phyloP scores from a whole-genome alignment of 2,329 filamentous ascomycete species.

The Microcyclosporella mali region DNA sequence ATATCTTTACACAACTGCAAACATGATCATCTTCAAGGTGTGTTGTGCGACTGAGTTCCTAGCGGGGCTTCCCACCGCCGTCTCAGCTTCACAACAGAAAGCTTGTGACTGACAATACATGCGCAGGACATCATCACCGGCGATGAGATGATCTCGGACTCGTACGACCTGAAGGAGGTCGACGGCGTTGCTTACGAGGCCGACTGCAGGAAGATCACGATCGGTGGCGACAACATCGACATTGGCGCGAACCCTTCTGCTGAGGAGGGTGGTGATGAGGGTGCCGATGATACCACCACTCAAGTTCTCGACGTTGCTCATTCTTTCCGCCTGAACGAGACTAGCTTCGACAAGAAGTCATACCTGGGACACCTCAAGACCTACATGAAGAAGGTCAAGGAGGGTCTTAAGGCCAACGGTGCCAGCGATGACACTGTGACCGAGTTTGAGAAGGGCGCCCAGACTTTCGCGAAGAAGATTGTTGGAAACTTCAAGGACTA shows the following conservation, averaged over 20 bases:
- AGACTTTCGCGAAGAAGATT: constrained; percentile 73
- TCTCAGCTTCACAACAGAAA: constrained; percentile 2
- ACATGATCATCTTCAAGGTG: constrained; percentile 56
- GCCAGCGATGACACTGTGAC: constrained; percentile 61
- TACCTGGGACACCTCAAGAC: constrained; percentile 82
- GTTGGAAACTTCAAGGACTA: constrained; percentile 87
- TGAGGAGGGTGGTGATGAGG: constrained; percentile 71
- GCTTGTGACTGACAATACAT: constrained; percentile 12
- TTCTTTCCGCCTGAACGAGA: constrained; percentile 81
- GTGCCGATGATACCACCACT: constrained; percentile 60
- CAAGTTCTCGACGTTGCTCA: constrained; percentile 90
- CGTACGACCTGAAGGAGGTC: constrained; percentile 74
- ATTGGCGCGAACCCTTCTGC: constrained; percentile 95
- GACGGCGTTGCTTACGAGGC: constrained; percentile 81
- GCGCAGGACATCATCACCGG: constrained; percentile 76
- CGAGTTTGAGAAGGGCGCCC: constrained; percentile 72
- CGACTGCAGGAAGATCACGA: constrained; percentile 83
- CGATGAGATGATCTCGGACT: constrained; percentile 97
- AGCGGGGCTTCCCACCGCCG: constrained; percentile 4
- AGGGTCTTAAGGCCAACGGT: constrained; percentile 57
- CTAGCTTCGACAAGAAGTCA: constrained; percentile 77
- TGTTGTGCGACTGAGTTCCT: constrained; percentile 14
- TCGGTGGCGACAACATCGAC: constrained; percentile 64
- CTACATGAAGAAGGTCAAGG: constrained; percentile 90
- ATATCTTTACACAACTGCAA: constrained; percentile 26